Evolutionary conservation across 208 protist genomes (phyloP).

Genomic region (Leishmania guyanensis): DNA sequence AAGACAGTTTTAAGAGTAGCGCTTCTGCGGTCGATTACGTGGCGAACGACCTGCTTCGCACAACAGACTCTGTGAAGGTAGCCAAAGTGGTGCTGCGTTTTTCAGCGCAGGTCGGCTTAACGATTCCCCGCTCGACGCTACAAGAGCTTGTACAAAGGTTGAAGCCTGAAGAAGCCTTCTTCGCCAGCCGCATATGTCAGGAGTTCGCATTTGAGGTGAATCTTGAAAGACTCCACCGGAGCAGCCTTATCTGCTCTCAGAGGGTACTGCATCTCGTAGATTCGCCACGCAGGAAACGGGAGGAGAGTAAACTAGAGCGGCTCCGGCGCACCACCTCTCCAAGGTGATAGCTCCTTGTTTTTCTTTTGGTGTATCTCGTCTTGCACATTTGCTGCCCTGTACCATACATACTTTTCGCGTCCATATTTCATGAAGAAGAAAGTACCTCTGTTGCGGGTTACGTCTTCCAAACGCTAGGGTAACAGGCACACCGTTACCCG

Average conservation of each 20-base stretch:
- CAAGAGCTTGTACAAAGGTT: conserved; percentile 3
- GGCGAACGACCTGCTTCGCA: conserved; percentile 25
- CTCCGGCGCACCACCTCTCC: conserved; percentile 5
- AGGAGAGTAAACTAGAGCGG: conserved; percentile 27
- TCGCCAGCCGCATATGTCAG: background rate
- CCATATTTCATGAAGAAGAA: background rate
- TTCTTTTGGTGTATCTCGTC: background rate
- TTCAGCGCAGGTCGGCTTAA: conserved; percentile 17
- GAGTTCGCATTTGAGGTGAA: conserved; percentile 22
- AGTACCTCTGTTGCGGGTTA: background rate
- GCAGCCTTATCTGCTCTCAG: background rate
- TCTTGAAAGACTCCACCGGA: background rate
- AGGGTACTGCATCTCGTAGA: background rate
- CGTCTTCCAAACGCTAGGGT: background rate
- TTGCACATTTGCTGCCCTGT: background rate
- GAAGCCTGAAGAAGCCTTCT: background rate
- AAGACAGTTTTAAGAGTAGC: background rate
- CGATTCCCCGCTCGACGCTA: conserved; percentile 27
- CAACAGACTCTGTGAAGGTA: conserved; percentile 25
- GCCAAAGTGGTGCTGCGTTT: conserved; percentile 18
- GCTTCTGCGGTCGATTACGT: conserved; percentile 3
- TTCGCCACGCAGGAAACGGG: background rate
- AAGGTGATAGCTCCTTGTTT: background rate
- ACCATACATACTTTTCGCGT: conserved; percentile 3
- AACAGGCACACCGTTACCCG: background rate